Evolutionary conservation across 495 filamentous ascomycete genomes (phyloP).

Genomic region (Podospora tetraspora): DNA sequence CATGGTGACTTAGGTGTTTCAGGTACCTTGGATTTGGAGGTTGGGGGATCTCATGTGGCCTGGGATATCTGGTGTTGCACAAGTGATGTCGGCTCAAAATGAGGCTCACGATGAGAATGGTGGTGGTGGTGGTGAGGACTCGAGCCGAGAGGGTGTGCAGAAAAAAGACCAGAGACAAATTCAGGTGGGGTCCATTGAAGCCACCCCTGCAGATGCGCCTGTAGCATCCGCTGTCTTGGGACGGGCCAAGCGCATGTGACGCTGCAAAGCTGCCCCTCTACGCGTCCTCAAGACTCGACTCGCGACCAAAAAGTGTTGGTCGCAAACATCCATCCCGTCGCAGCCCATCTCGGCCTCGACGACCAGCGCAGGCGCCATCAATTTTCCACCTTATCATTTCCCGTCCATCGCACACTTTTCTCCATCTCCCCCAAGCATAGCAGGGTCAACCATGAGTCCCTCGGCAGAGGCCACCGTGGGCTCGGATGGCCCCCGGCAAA

Average conservation of each 20-base stretch:
- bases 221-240: background rate
- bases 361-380: background rate
- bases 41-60: background rate
- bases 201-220: background rate
- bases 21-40: background rate
- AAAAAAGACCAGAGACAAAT: background rate
- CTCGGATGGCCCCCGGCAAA: conserved; percentile 53
- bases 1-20: conserved; percentile 21
- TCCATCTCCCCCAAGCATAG: conserved; percentile 4
- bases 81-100: background rate
- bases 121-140: background rate
- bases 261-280: background rate
- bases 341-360: background rate
- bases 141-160: background rate
- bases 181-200: background rate
- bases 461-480: conserved; percentile 38
- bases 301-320: background rate
- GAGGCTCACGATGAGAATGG: background rate
- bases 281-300: background rate
- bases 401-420: background rate
- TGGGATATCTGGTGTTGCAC: background rate
- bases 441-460: conserved; percentile 34
- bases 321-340: background rate
- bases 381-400: background rate
- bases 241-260: background rate